Percentiles rank a stretch among this genome's conserved stretches.
Conservation (phyloP, 1,284 basidiomycete species). For the Rugosomyces carneus region DNA sequence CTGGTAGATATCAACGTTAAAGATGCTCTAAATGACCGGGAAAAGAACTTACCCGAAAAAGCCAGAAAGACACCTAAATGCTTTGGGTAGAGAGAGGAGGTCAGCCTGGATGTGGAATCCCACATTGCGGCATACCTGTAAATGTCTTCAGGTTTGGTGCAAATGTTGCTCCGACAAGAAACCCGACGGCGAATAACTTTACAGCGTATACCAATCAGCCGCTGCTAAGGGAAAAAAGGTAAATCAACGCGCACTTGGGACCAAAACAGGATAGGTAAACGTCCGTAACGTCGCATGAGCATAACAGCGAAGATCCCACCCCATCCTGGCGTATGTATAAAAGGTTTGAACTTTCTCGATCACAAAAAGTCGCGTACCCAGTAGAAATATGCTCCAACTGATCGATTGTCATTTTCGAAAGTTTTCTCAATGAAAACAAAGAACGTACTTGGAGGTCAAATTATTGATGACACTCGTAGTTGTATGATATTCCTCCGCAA, state of each 20-base stretch:
- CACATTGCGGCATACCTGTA: constrained; percentile 30
- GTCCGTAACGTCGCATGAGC: constrained; percentile 50
- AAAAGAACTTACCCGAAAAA: constrained; percentile 54
- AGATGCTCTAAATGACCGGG: not conserved
- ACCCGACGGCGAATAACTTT: constrained; percentile 18
- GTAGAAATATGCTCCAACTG: constrained; percentile 65
- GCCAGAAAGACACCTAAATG: constrained; percentile 64
- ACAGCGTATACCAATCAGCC: not conserved
- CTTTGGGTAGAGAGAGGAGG: constrained; percentile 24
- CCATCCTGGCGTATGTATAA: constrained; percentile 35
- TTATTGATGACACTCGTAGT: constrained; percentile 58
- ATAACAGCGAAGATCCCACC: constrained; percentile 58
- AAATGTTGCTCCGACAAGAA: constrained; percentile 20
- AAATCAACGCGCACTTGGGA: constrained; percentile 33
- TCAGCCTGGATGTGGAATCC: constrained; percentile 1
- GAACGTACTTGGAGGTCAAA: constrained; percentile 47
- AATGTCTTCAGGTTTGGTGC: constrained; percentile 33
- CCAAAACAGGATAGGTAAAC: constrained; percentile 61
- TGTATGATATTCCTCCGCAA: constrained; percentile 54
- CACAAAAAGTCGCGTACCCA: constrained; percentile 32
- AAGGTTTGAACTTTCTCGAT: not conserved
- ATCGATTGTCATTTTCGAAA: not conserved
- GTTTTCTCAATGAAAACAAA: not conserved
- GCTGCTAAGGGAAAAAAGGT: not conserved
- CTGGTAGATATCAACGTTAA: constrained; percentile 24